Evolutionary conservation across 768 basidiomycete species (phyloP).

Genomic region (Cystobasidiopsis lactophilus): DNA sequence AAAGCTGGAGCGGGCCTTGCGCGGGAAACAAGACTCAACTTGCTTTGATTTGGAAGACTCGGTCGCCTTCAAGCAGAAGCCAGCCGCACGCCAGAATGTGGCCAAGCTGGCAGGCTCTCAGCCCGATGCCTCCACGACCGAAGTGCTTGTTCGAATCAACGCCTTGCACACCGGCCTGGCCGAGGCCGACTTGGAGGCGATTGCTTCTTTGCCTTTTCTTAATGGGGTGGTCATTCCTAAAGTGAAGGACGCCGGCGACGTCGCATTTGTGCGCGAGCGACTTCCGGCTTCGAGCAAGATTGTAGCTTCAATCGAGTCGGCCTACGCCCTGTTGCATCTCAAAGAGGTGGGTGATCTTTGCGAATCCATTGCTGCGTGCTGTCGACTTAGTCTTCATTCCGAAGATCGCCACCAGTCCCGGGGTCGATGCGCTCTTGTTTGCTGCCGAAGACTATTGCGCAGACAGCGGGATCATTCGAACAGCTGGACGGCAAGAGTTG

Average conservation of each 20-base stretch:
- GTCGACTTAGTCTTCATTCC: background rate
- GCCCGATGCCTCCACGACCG: no score
- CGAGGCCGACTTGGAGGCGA: slow-evolving; percentile 14
- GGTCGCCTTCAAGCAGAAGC: no score
- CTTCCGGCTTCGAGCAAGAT: slow-evolving; percentile 31
- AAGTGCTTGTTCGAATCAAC: slow-evolving; percentile 24
- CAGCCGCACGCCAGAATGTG: no score
- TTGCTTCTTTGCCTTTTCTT: slow-evolving; percentile 27
- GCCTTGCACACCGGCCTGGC: slow-evolving; percentile 19
- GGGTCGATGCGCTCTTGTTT: slow-evolving; percentile 50
- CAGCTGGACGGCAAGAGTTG: slow-evolving; percentile 49
- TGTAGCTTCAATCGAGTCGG: slow-evolving; percentile 70
- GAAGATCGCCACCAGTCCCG: slow-evolving; percentile 42
- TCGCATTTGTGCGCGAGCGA: slow-evolving; percentile 37
- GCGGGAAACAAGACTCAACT: no score
- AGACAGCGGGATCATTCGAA: slow-evolving; percentile 59
- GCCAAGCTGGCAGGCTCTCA: no score
- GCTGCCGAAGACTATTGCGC: slow-evolving; percentile 93
- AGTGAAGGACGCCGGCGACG: slow-evolving; percentile 43
- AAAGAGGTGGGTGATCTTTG: slow-evolving; percentile 21
- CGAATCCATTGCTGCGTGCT: background rate
- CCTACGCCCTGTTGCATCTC: slow-evolving; percentile 43
- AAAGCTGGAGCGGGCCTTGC: no score
- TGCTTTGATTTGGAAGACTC: no score
- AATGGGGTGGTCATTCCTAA: slow-evolving; percentile 64